phyloP scores from a whole-genome alignment of 1,284 basidiomycete genomes.

The Ganoderma lucidum region DNA sequence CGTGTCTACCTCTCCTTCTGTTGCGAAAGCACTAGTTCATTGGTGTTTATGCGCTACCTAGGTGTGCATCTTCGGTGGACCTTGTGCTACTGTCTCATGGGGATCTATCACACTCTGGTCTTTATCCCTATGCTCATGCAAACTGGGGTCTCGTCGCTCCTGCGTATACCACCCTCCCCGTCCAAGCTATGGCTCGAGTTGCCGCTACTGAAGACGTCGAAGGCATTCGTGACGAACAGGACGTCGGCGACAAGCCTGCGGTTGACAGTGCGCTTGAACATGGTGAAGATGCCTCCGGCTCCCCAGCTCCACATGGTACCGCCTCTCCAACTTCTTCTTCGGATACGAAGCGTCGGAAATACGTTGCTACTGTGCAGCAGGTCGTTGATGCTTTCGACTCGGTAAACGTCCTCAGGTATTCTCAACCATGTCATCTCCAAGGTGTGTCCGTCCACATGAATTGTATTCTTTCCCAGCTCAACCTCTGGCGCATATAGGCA shows the following conservation, averaged over 20 bases:
- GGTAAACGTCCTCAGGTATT: conserved; percentile 92
- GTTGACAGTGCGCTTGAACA: neutral
- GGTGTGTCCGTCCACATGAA: conserved; percentile 55
- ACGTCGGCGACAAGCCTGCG: conserved; percentile 48
- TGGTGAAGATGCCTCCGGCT: conserved; percentile 1
- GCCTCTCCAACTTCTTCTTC: conserved; percentile 16
- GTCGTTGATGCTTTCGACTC: conserved; percentile 96
- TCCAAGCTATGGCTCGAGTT: conserved; percentile 95
- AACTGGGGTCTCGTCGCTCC: conserved; percentile 91
- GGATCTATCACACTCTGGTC: conserved; percentile 86
- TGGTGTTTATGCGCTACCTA: conserved; percentile 39
- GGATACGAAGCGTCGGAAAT: conserved; percentile 53
- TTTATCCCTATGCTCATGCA: conserved; percentile 92
- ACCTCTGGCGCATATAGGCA: conserved; percentile 56
- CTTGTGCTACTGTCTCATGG: conserved; percentile 95
- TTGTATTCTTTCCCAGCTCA: neutral
- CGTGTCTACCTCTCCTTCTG: conserved; percentile 37
- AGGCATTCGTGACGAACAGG: conserved; percentile 79
- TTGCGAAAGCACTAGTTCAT: conserved; percentile 1
- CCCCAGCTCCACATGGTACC: conserved; percentile 5
- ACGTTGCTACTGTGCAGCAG: conserved; percentile 81
- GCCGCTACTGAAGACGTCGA: conserved; percentile 88
- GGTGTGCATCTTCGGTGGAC: conserved; percentile 79
- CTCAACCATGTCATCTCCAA: conserved; percentile 95
- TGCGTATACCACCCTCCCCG: conserved; percentile 95